These are phyloP conservation scores for Colletotrichum sojae DNA, from an alignment of 2,329 filamentous ascomycete genomes.

Conservation along the genomic window DNA sequence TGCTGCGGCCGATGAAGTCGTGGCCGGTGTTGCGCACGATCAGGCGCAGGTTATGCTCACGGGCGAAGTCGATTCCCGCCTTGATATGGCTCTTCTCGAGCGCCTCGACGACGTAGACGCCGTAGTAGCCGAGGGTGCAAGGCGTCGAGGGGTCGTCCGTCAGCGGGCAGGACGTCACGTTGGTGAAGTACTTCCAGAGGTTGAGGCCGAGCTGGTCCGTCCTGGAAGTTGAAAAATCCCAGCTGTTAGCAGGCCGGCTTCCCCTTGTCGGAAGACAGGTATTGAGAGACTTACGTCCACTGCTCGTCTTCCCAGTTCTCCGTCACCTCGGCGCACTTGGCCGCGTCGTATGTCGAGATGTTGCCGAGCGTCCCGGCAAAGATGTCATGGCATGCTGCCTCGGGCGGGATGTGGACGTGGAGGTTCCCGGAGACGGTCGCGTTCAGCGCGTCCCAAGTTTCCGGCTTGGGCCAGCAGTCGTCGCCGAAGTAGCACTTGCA, in stretches of 20 bases:
- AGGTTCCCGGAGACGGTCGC: constrained; percentile 54
- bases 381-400: constrained; percentile 51
- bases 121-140: constrained; percentile 57
- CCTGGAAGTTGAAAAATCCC: too few relatives aligned
- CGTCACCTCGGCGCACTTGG: too few relatives aligned
- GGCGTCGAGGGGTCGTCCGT: constrained; percentile 45
- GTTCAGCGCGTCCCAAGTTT: constrained; percentile 50
- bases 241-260: too few relatives aligned
- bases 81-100: constrained; percentile 44
- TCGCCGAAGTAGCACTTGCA: constrained; percentile 40
- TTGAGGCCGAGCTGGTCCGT: too few relatives aligned
- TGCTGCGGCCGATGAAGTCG: constrained; percentile 71
- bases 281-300: too few relatives aligned
- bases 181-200: too few relatives aligned
- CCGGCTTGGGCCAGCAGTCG: constrained; percentile 49
- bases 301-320: too few relatives aligned
- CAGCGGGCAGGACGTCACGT: constrained; percentile 44
- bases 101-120: constrained; percentile 49
- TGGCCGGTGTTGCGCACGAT: constrained; percentile 71
- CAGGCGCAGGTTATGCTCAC: constrained; percentile 62
- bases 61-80: constrained; percentile 49
- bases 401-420: constrained; percentile 47
- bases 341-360: too few relatives aligned
- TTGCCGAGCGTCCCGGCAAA: too few relatives aligned
- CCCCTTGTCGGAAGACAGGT: too few relatives aligned